Conservation (phyloP, 257 asterid genomes). For the Solanum raphanifolium region DNA sequence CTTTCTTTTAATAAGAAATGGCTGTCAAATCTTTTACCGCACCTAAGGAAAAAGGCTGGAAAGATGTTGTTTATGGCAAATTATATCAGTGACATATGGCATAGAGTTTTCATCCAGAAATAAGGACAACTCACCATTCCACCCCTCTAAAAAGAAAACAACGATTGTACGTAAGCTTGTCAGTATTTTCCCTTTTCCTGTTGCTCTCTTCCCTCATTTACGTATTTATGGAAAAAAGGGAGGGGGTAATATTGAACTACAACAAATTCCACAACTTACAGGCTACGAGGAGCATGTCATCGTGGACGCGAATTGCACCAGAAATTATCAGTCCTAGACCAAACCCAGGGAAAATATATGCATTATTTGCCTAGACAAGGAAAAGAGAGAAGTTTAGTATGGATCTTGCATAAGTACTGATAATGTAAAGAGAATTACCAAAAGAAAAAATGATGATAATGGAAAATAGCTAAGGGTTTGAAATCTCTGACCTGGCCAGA, state of each 20-base stretch:
- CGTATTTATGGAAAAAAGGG: background rate
- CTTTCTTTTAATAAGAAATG: background rate
- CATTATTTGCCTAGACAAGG: slow-evolving; percentile 65
- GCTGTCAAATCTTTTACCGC: background rate
- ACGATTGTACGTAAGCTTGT: background rate
- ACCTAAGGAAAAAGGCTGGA: background rate
- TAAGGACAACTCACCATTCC: background rate
- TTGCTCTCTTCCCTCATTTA: background rate
- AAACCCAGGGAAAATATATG: slow-evolving; percentile 83
- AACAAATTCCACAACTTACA: slow-evolving; percentile 38
- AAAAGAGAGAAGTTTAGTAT: background rate
- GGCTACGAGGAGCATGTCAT: slow-evolving; percentile 91
- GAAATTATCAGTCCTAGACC: slow-evolving; percentile 90
- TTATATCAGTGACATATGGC: background rate
- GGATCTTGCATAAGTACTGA: background rate
- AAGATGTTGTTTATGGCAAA: background rate
- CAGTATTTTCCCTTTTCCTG: background rate
- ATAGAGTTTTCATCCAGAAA: background rate
- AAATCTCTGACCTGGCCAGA: slow-evolving; percentile 56
- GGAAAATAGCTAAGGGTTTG: background rate
- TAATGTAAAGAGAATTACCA: background rate
- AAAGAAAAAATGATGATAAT: background rate
- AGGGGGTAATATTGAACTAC: background rate
- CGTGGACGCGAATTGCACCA: slow-evolving; percentile 90
- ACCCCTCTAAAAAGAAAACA: background rate